phyloP scores from a whole-genome alignment of 2,329 filamentous ascomycete genomes.

The Hypoxylon sp. region DNA sequence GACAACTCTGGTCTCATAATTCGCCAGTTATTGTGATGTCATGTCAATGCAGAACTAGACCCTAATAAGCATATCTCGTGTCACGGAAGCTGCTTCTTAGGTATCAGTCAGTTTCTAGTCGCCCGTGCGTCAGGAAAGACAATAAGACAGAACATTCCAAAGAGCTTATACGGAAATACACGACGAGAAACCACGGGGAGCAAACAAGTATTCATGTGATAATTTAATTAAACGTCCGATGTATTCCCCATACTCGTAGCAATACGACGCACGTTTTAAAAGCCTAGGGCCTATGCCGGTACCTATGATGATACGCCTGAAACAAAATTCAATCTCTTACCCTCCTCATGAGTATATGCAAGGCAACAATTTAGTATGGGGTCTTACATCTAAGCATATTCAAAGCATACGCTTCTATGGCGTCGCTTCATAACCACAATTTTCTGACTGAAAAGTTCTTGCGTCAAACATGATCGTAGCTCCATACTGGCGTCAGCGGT shows the following conservation, averaged over 20 bases:
- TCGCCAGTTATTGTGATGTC: neutral
- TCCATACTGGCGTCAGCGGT: too few species aligned
- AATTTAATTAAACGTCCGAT: slow-evolving; percentile 4
- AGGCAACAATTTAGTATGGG: neutral
- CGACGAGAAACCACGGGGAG: neutral
- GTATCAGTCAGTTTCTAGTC: neutral
- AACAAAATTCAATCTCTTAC: neutral
- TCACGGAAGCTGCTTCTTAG: neutral
- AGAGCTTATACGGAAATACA: neutral
- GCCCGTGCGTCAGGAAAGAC: neutral
- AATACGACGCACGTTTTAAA: neutral
- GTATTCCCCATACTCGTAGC: neutral
- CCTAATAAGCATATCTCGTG: slow-evolving; percentile 6
- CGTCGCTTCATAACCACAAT: neutral
- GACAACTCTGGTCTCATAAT: slow-evolving; percentile 17
- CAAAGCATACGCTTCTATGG: too few species aligned
- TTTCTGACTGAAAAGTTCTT: too few species aligned
- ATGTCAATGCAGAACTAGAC: neutral
- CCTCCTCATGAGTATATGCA: neutral
- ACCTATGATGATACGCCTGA: neutral
- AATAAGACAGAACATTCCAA: slow-evolving; percentile 19
- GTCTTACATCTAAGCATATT: neutral
- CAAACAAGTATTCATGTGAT: slow-evolving; percentile 4
- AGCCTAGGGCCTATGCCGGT: neutral
- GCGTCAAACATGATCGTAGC: too few species aligned